Evolutionary conservation across 164 flowering plant genomes (phyloP), one percentile per base, ranked within the genome.

Genomic region (Aristolochia fimbriata): DNA sequence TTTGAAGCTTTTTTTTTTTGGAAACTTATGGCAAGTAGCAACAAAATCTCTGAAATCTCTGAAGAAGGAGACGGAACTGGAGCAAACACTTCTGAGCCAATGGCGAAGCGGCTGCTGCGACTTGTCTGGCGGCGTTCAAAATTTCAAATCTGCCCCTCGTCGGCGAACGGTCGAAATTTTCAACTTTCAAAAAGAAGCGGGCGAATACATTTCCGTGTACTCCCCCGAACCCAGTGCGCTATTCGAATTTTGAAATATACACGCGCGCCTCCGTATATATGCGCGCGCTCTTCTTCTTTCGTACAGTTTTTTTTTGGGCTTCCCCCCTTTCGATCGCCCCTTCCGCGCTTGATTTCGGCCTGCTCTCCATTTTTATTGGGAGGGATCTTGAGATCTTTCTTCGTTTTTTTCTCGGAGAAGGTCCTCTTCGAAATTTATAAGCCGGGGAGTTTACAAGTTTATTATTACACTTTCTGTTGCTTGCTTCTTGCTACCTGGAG

Each of bases 161-260:
- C 55, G 27, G 21, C 30, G 30, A 52, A 52, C 55, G 55, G 55
- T 52, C 55, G 55, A 52, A 52, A 52, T 21, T 21, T 52, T 52
- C 30, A 19, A 52, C 23, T 51, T 20, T 21, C 21, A 51, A 51
- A 20, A 21, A 23, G 22, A 21, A 12, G 21, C 55, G 14, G 21
- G 21, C 55, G 5, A n/a, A n/a, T n/a, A 50, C 17, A 10, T 51
- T 51, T 20, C 12, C 19, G 0, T 17, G 2, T 17, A 24, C 23
- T 51, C 20, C 23, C 24, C 53, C 53, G 4, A 52, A 52, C 15
- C 21, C 4, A 19, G 27, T 27, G 30, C 9, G 27, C 25, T 52
- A 22, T 52, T 52, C 55, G 55, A 52, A 52, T 52, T 52, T 52
- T 27, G 55, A 52, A 52, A 52, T 52, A 21, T 52, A 9, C 30